These are phyloP conservation scores for Claviceps sp. DNA, from an alignment of 2,329 filamentous ascomycete genomes.

Conservation along the genomic window DNA sequence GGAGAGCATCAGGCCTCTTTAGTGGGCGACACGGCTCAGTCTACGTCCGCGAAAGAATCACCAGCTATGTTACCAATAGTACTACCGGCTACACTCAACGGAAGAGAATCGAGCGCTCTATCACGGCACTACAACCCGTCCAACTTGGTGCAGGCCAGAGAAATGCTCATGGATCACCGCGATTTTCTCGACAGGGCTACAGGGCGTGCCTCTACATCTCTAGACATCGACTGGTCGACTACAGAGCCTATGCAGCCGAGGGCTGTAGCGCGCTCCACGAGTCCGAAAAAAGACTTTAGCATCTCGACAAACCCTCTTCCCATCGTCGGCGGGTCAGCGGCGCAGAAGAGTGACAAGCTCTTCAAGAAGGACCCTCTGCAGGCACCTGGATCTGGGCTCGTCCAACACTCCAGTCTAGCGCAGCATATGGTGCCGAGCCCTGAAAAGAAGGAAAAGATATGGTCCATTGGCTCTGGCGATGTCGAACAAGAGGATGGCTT, in stretches of 20 bases:
- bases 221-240: conserved; percentile 20
- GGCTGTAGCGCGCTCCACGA: conserved; percentile 14
- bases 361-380: conserved; percentile 7
- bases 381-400: conserved; percentile 10
- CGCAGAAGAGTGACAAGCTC: conserved; percentile 6
- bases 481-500: conserved; percentile 38
- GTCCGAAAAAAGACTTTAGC: conserved; percentile 15
- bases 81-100: conserved; percentile 14
- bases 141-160: conserved; percentile 20
- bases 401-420: conserved; percentile 26
- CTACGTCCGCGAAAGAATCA: conserved; percentile 17
- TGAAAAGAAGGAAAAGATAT: conserved; percentile 50
- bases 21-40: conserved; percentile 2
- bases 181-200: conserved; percentile 18
- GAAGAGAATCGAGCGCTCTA: conserved; percentile 17
- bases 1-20: conserved; percentile 4
- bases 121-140: conserved; percentile 20
- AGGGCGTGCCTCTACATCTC: conserved; percentile 18
- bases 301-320: conserved; percentile 11
- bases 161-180: conserved; percentile 23
- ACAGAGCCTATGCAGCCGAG: conserved; percentile 13
- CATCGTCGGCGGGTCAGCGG: conserved; percentile 6
- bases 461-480: conserved; percentile 46
- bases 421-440: conserved; percentile 29
- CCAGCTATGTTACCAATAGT: conserved; percentile 19